Evolutionary conservation across 2,329 filamentous ascomycete species (phyloP).

Genomic region (Domatiomyces catenatus): DNA sequence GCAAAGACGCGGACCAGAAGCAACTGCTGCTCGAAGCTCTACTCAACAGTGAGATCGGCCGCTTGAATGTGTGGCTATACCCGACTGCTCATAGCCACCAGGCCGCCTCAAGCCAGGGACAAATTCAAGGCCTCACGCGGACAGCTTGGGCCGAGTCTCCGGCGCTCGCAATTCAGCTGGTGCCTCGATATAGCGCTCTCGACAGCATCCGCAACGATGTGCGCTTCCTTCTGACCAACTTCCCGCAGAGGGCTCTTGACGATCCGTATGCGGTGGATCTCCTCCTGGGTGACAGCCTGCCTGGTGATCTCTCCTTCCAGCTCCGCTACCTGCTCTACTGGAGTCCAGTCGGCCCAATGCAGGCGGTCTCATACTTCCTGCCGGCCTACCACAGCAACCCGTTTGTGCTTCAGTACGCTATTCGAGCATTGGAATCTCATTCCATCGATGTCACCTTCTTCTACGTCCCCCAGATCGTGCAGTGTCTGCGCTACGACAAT

Average conservation of each 20-base stretch:
- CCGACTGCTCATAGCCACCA: constrained; percentile 46
- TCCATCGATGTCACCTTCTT: constrained; percentile 97
- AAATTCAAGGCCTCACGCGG: constrained; percentile 50
- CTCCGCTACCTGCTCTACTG: constrained; percentile 90
- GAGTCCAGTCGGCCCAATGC: constrained; percentile 82
- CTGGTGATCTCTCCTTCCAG: constrained; percentile 65
- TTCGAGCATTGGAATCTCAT: constrained; percentile 85
- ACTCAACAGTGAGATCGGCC: constrained; percentile 67
- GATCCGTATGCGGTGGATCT: constrained; percentile 74
- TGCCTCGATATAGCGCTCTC: constrained; percentile 57
- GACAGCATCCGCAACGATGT: constrained; percentile 59
- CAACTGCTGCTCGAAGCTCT: constrained; percentile 69
- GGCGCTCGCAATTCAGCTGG: constrained; percentile 72
- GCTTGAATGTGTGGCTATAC: constrained; percentile 77
- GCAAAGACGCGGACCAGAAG: constrained; percentile 57
- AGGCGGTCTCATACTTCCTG: constrained; percentile 82
- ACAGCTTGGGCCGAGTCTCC: constrained; percentile 81
- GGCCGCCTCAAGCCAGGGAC: constrained; percentile 9
- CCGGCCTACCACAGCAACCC: constrained; percentile 84
- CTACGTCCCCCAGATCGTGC: constrained; percentile 95
- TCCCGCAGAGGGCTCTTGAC: constrained; percentile 64
- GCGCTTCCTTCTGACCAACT: constrained; percentile 63
- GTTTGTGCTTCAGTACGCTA: constrained; percentile 89
- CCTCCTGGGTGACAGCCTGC: constrained; percentile 60
- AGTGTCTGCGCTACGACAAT: constrained; percentile 80